A percentile compares a stretch with the other conserved stretches of the same genome.
These are phyloP conservation scores for Exophiala bonariae DNA, from an alignment of 2,329 filamentous ascomycete species.

Conservation along the genomic window DNA sequence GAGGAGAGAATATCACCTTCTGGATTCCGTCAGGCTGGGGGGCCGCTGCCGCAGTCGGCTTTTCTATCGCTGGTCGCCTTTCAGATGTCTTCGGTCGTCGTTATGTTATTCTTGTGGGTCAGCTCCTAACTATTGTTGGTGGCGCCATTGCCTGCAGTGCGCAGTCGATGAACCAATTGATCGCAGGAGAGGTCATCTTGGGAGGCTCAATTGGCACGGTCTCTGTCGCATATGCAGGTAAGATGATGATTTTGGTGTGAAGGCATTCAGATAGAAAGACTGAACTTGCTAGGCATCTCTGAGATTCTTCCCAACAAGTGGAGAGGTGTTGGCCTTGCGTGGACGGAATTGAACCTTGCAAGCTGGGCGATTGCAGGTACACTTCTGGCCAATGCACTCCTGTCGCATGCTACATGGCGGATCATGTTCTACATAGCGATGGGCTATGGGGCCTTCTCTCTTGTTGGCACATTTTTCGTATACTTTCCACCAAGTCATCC, in stretches of 20 bases:
- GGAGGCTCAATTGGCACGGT: constrained; percentile 20
- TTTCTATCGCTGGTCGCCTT: constrained; percentile 19
- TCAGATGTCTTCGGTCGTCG: constrained; percentile 21
- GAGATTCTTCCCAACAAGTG: constrained; percentile 23
- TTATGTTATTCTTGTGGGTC: constrained; percentile 22
- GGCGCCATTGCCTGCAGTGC: constrained; percentile 19
- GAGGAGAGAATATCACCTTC: constrained; percentile 18
- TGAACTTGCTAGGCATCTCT: constrained; percentile 11
- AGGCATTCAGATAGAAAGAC: not conserved
- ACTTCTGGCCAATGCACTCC: constrained; percentile 19
- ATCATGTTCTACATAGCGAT: constrained; percentile 54
- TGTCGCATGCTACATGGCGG: constrained; percentile 53
- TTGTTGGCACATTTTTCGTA: constrained; percentile 47
- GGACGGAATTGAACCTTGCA: constrained; percentile 22
- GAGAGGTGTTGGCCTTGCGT: constrained; percentile 19
- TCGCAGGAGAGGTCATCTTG: constrained; percentile 20
- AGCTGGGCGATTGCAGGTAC: constrained; percentile 20
- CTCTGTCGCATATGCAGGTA: constrained; percentile 19
- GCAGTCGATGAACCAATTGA: constrained; percentile 21
- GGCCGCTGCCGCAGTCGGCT: constrained; percentile 18
- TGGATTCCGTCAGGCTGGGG: constrained; percentile 22
- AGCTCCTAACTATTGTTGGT: constrained; percentile 18
- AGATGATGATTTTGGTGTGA: no score
- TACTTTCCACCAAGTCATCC: constrained; percentile 52
- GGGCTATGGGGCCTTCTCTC: constrained; percentile 54